These are phyloP conservation scores for Nemania sp. DNA, from an alignment of 2,329 filamentous ascomycete genomes.

Conservation along the genomic window DNA sequence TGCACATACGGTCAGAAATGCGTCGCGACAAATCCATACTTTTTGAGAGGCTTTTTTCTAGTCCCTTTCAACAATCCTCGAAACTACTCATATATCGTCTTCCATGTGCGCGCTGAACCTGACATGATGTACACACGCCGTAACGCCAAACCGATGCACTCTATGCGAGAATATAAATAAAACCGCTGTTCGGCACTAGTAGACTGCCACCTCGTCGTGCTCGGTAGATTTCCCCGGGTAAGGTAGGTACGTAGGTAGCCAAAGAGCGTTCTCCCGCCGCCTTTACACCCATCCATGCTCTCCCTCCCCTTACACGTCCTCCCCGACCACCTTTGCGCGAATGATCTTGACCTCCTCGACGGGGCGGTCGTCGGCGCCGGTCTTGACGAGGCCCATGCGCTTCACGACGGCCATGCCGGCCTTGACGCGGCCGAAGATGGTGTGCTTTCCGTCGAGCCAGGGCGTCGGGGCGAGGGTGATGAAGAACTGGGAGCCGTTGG, in stretches of 20 bases:
- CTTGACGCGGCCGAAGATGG: constrained; percentile 92
- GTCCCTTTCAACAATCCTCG: not conserved
- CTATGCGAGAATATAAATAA: not conserved
- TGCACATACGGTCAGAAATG: constrained; percentile 32
- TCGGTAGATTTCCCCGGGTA: not conserved
- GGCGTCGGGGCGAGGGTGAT: constrained; percentile 92
- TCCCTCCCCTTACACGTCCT: constrained; percentile 45
- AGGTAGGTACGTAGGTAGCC: too few species aligned
- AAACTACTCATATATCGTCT: constrained; percentile 17
- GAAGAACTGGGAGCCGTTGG: constrained; percentile 96
- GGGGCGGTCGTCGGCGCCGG: constrained; percentile 78
- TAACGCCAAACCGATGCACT: constrained; percentile 32
- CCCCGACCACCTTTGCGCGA: constrained; percentile 70
- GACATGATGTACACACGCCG: constrained; percentile 15
- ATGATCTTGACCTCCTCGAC: constrained; percentile 81
- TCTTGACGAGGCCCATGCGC: constrained; percentile 86
- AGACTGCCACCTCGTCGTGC: not conserved
- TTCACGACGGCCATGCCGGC: constrained; percentile 81
- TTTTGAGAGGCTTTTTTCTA: not conserved
- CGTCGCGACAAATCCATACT: constrained; percentile 16
- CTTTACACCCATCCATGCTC: not conserved
- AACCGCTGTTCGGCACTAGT: not conserved
- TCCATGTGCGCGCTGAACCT: not conserved
- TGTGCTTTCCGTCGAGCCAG: constrained; percentile 96
- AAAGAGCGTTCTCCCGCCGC: too few species aligned